Evolutionary conservation across 2,329 filamentous ascomycete genomes (phyloP).

Genomic region (Ophiostoma pallidulum): DNA sequence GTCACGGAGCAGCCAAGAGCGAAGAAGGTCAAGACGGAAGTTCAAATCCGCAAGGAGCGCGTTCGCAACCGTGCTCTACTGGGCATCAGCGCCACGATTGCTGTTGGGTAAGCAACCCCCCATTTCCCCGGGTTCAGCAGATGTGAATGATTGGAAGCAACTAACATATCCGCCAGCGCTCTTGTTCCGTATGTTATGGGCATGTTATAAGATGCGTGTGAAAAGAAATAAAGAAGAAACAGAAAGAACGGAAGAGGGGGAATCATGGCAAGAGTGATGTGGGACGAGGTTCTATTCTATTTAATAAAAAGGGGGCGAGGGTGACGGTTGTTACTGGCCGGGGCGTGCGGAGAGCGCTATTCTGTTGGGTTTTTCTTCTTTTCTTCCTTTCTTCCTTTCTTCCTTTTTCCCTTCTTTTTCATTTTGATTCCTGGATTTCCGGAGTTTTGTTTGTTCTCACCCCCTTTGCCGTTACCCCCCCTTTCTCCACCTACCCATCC

Average conservation of each 20-base stretch:
- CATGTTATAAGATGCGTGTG: conserved; percentile 18
- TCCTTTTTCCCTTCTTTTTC: neutral
- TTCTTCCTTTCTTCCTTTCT: neutral
- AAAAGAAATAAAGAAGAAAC: neutral
- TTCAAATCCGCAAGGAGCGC: conserved; percentile 73
- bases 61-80: conserved; percentile 79
- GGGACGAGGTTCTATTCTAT: neutral
- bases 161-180: conserved; percentile 16
- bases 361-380: neutral
- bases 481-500: too few relatives aligned
- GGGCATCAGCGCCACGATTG: conserved; percentile 77
- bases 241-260: neutral
- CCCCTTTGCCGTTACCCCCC: neutral
- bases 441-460: too few relatives aligned
- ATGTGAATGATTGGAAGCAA: neutral
- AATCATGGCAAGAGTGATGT: neutral
- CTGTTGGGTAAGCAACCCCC: conserved; percentile 66
- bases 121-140: neutral
- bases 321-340: neutral
- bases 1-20: conserved; percentile 17
- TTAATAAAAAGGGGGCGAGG: neutral
- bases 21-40: conserved; percentile 76
- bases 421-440: neutral
- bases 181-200: conserved; percentile 21
- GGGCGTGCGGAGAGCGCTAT: conserved; percentile 1